Base-by-base conservation (phyloP, 1,139 yeast species). In the Candida sp. region DNA sequence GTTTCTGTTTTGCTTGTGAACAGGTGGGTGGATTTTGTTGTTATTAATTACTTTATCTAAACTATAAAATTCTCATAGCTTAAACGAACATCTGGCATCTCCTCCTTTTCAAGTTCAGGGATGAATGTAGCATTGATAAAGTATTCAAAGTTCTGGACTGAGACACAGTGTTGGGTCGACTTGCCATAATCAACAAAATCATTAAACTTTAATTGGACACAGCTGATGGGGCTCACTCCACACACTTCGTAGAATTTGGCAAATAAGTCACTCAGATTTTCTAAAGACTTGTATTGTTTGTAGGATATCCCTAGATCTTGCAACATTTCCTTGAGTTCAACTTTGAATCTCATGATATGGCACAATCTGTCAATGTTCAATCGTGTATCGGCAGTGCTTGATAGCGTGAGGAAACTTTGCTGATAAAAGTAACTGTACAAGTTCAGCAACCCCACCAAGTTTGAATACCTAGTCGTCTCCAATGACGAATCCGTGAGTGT, bases 341-440 rank as follows among this genome's bases (percentile, higher is more conserved):
- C 38, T 41, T 62, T 62, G 44, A 59, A 54, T 37, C 40, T 49
- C 23, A 60, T 52, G 31, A 51, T 51, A 5, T 23, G 23, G n/a
- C 31, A 33, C 12, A 22, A 7, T 2, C n/a, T 6, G 5, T 7
- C 26, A 5, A 27, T 27, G 7, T 25, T n/a, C 6, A 22, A 23
- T 22, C 30, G 22, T 34, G 38, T n/a, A 3, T 5, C 8, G 3
- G 38, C 12, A 34, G 38, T 12, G 7, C 8, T n/a, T 34, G 38
- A 34, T 7, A 34, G 3, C 7, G 8, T n/a, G 7, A 25, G 22
- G 22, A 34, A 34, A 8, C 23, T 12, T 34, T 34, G 23, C 8
- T n/a, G 23, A 12, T 34, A 34, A 12, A 34, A 34, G 9, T 12
- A 12, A 7, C 38, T 17, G 30, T 41, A 41, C 22, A 32, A 11